phyloP scores from a whole-genome alignment of 2,329 filamentous ascomycete species.

The Calycina marina region DNA sequence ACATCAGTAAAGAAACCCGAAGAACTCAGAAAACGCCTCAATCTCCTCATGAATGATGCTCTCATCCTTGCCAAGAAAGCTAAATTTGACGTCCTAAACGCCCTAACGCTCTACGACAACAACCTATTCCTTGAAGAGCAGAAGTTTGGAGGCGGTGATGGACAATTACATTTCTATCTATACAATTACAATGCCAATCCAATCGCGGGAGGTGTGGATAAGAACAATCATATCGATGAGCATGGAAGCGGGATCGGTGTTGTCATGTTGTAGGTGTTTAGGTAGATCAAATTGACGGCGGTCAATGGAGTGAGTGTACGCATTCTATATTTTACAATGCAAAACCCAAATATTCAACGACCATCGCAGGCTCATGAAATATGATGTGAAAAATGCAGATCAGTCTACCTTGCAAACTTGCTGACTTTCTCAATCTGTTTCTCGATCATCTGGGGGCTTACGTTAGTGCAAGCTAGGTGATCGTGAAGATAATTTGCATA shows the following conservation, averaged over 20 bases:
- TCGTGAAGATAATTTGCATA: too few species aligned
- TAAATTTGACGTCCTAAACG: slow-evolving; percentile 94
- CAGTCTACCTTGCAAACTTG: neutral
- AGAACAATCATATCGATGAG: slow-evolving; percentile 62
- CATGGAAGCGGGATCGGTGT: slow-evolving; percentile 77
- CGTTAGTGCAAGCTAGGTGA: too few species aligned
- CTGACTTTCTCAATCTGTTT: slow-evolving; percentile 1
- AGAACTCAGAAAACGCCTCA: slow-evolving; percentile 65
- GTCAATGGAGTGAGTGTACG: too few species aligned
- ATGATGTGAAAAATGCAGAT: too few species aligned
- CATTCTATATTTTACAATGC: too few species aligned
- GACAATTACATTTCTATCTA: slow-evolving; percentile 89
- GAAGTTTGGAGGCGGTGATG: slow-evolving; percentile 89
- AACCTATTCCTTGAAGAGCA: slow-evolving; percentile 83
- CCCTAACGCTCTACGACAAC: slow-evolving; percentile 86
- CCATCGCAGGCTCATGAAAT: too few species aligned
- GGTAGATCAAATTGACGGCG: too few species aligned
- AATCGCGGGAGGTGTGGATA: slow-evolving; percentile 75
- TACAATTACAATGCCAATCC: slow-evolving; percentile 89
- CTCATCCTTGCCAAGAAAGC: slow-evolving; percentile 72
- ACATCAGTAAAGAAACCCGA: slow-evolving; percentile 5
- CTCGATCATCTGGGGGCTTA: slow-evolving; percentile 23
- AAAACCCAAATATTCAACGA: too few species aligned
- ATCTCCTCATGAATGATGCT: slow-evolving; percentile 67
- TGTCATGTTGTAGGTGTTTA: slow-evolving; percentile 58